A percentile compares a stretch with the other conserved stretches of the same genome.
Conservation (phyloP, 2,329 filamentous ascomycete genomes). For the Nothopassalora personata region DNA sequence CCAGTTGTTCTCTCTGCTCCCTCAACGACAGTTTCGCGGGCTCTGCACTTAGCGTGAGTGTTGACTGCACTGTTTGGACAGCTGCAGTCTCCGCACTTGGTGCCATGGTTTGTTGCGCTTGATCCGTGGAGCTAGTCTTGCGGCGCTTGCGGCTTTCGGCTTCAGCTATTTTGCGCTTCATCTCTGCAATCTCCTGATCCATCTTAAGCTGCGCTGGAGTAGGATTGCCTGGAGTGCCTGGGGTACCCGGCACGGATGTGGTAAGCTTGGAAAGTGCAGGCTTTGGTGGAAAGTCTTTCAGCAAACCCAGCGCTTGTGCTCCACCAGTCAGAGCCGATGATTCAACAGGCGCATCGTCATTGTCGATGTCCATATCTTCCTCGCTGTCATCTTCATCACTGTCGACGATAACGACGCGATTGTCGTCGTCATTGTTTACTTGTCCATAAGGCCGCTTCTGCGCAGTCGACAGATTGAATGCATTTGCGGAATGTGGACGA, state of each 20-base stretch:
- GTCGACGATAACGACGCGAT: constrained; percentile 75
- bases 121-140: constrained; percentile 30
- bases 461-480: constrained; percentile 19
- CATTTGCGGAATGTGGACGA: neutral
- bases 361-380: constrained; percentile 28
- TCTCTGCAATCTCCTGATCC: constrained; percentile 19
- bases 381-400: constrained; percentile 56
- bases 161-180: constrained; percentile 35
- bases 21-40: neutral
- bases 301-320: neutral
- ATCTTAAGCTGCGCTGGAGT: constrained; percentile 17
- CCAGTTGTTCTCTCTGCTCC: neutral
- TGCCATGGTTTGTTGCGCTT: neutral
- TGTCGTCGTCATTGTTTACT: constrained; percentile 46
- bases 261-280: neutral
- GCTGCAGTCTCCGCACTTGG: neutral
- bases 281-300: neutral
- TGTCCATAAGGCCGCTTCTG: constrained; percentile 61
- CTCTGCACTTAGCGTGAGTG: neutral
- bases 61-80: neutral
- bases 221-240: constrained; percentile 13
- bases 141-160: constrained; percentile 37
- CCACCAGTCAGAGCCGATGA: neutral
- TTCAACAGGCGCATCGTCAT: neutral
- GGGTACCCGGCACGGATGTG: constrained; percentile 6